Evolutionary conservation across 202 grass and related monocot genomes (phyloP), one percentile per base, ranked within the genome.

Genomic region (Digitaria exilis): DNA sequence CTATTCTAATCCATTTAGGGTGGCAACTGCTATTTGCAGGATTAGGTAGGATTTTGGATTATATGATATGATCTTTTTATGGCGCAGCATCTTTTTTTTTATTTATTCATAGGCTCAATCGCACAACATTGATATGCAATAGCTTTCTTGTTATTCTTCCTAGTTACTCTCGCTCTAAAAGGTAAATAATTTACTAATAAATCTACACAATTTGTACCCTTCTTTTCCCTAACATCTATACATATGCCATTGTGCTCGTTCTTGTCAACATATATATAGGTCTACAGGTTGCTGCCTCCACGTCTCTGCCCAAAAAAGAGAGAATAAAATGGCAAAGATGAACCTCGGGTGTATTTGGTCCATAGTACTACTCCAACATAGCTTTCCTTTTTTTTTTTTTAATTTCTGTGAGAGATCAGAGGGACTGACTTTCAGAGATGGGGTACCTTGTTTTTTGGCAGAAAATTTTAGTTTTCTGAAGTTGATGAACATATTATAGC

Each of bases 401-500:
- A n/a, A 11, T 66, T 75, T 68, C 25, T 13, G 4, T 32, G 31
- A 35, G 49, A 61, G 17, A 69, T n/a, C 1, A n/a, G 39, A 48
- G 22, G 30, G 48, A 42, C 0, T 13, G 84, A 58, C 46, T 45
- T 45, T 35, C 25, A 18, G 44, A 17, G 25, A 62, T 17, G 29
- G 26, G 26, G 30, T 19, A 54, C 0, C 13, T 18, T 30, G 28
- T 16, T 31, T 58, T 21, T 25, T 39, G 7, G 5, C 0, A 39
- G 3, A 67, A 22, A 67, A 10, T 65, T 67, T 35, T 66, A 66
- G 9, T 6, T 39, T 41, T 66, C 11, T 66, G 32, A n/a, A 39
- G 34, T 64, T 79, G 16, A 65, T n/a, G 31, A 25, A 51, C 11
- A 65, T 72, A 79, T 52, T 5, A 65, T 74, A 80, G 59, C 48